Base-by-base conservation (phyloP, 192 early-diverging fungal genomes). In the Linnemannia schmuckeri region DNA sequence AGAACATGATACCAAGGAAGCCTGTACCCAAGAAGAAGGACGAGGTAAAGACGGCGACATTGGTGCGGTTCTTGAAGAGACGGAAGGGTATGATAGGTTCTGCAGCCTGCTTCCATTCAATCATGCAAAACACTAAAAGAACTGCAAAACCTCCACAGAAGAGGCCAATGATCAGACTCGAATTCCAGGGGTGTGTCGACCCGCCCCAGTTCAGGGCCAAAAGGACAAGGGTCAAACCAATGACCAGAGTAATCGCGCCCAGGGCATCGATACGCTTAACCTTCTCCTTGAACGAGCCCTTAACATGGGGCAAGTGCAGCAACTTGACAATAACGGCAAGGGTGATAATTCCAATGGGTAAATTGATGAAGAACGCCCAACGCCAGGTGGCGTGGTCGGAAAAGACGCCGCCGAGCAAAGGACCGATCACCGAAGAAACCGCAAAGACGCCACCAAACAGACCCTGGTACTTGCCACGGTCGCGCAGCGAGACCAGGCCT, bases 171-270 rank as follows among this genome's bases (percentile, higher is more conserved):
- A 95, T 80, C 1, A 92, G 70, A 18, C 88, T 85, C 10, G 91
- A 90, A 24, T 89, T 91, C 97, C 96, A 97, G 4, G 89, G 85
- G 76, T 92, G 95, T 10, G 87, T 74, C 68, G 86, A 87, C 18
- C 96, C 97, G 49, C 95, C 97, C 85, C 93, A 92, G 83, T 94
- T 93, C 2, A 98, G 83, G 9, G 95, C 94, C 49, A 95, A 79
- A 54, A 97, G 88, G 41, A 97, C 76, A 38, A 88, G 74, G 27
- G 94, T 81, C 6, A 93, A 78, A 63, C 90, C 92, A 71, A 84
- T 82, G 33, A 94, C 72, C 20, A 95, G 38, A 0, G 91, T 18
- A 5, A 92, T 4, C 47, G 91, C 89, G 37, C 95, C 95, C 33
- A 90, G 41, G 68, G 89, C 94, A 82, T 96, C 96, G 68, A 97